Conservation (phyloP, 306 rosid genomes). For the Urtica urens region DNA sequence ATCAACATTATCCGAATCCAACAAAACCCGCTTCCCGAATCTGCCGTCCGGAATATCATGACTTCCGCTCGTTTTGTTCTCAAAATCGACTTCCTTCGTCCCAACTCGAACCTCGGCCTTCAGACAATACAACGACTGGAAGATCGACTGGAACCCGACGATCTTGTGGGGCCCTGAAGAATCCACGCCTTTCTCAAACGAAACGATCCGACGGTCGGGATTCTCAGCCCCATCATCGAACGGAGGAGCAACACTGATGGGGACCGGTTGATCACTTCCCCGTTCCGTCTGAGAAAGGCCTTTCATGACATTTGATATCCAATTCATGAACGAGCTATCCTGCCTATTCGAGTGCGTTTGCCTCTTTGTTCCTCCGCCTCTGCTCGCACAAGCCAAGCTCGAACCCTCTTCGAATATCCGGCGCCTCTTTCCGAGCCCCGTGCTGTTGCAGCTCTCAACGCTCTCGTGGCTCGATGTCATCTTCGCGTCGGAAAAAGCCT, state of each 20-base stretch:
- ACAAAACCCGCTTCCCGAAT: too few relatives aligned
- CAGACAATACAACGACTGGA: constrained; percentile 52
- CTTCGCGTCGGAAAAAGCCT: constrained; percentile 37
- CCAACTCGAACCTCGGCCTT: constrained; percentile 28
- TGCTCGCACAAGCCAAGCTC: constrained; percentile 32
- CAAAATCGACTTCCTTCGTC: constrained; percentile 33
- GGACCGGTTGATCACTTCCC: constrained; percentile 27
- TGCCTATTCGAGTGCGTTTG: constrained; percentile 31
- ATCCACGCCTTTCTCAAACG: constrained; percentile 26
- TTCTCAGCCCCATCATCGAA: constrained; percentile 19
- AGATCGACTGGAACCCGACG: constrained; percentile 64
- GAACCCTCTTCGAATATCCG: constrained; percentile 42
- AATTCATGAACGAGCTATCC: constrained; percentile 73
- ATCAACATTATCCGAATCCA: not conserved
- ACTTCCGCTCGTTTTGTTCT: constrained; percentile 21
- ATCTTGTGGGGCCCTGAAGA: constrained; percentile 23
- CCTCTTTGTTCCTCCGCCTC: constrained; percentile 39
- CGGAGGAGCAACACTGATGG: constrained; percentile 29
- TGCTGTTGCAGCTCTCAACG: constrained; percentile 51
- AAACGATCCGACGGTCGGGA: constrained; percentile 21
- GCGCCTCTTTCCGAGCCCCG: constrained; percentile 36
- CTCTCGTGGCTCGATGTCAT: constrained; percentile 37
- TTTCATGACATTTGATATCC: constrained; percentile 70
- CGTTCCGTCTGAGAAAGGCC: constrained; percentile 42
- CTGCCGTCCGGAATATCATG: too few relatives aligned